A percentile compares a stretch with the other conserved stretches of the same genome.
phyloP scores from a whole-genome alignment of 108 stramenopile species.

The Mayamaea pseudoterrestris region DNA sequence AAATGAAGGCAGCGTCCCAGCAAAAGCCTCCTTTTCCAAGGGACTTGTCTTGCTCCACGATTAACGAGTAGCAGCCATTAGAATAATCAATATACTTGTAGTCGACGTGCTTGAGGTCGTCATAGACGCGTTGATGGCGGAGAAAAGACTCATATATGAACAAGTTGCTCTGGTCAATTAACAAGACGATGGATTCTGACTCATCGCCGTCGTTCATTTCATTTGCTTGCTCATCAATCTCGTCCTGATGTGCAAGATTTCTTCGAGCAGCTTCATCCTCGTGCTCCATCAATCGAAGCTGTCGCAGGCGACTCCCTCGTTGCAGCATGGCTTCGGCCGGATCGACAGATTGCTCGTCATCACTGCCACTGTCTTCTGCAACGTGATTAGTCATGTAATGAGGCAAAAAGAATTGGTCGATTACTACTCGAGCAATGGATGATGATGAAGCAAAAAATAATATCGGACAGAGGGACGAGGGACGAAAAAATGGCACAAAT shows the following conservation, averaged over 20 bases:
- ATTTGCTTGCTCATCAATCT: not conserved
- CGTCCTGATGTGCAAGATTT: not conserved
- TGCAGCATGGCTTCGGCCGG: conserved; percentile 23
- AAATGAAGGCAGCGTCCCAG: conserved; percentile 72
- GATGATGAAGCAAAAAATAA: no score
- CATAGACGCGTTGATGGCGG: conserved; percentile 47
- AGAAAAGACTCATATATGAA: conserved; percentile 50
- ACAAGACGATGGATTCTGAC: not conserved
- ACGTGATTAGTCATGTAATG: no score
- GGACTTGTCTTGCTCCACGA: conserved; percentile 55
- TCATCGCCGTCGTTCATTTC: not conserved
- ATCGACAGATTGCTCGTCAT: no score
- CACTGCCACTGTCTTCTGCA: no score
- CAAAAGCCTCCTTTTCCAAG: conserved; percentile 72
- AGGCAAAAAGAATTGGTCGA: no score
- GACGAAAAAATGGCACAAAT: no score
- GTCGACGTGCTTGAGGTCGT: conserved; percentile 77
- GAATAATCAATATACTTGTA: conserved; percentile 45
- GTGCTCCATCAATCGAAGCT: conserved; percentile 20
- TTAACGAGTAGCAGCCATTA: conserved; percentile 6
- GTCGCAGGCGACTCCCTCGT: conserved; percentile 23
- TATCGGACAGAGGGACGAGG: no score
- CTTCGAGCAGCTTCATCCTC: conserved; percentile 29
- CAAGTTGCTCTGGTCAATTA: no score
- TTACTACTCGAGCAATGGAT: no score